These are phyloP conservation scores for Yamadazyma aaseri DNA, from an alignment of 1,139 yeast species.

Conservation along the genomic window DNA sequence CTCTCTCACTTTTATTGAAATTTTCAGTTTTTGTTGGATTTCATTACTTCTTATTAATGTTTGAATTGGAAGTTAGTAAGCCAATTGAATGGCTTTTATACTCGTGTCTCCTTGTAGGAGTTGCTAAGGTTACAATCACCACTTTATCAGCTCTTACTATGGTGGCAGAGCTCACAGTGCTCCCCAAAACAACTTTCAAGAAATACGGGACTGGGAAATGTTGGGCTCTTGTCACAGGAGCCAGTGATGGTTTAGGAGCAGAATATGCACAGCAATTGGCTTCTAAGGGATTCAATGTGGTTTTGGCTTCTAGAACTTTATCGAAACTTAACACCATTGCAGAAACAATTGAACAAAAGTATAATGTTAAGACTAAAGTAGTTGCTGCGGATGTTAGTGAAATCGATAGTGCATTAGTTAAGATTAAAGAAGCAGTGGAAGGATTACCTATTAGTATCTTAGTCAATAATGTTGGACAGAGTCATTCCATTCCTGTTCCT, in stretches of 20 bases:
- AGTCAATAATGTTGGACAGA: conserved; percentile 90
- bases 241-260: conserved; percentile 97
- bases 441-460: conserved; percentile 67
- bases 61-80: background rate
- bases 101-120: conserved; percentile 11
- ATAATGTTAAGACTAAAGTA: conserved; percentile 60
- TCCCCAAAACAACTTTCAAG: conserved; percentile 60
- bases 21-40: too few species aligned
- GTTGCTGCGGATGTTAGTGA: conserved; percentile 83
- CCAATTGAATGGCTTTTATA: conserved; percentile 9
- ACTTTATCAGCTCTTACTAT: conserved; percentile 6
- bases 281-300: conserved; percentile 74
- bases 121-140: conserved; percentile 9
- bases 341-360: conserved; percentile 58
- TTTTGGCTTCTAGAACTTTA: conserved; percentile 80
- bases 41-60: too few species aligned
- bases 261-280: conserved; percentile 89
- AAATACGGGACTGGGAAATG: conserved; percentile 70
- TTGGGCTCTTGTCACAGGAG: conserved; percentile 96
- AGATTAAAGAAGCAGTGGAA: conserved; percentile 24
- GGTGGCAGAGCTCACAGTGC: conserved; percentile 11
- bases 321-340: conserved; percentile 70
- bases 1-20: too few species aligned
- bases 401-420: conserved; percentile 50
- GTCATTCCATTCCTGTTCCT: conserved; percentile 94